Conservation (phyloP, 176 grass and related monocot species). For the Puccinellia tenuiflora region DNA sequence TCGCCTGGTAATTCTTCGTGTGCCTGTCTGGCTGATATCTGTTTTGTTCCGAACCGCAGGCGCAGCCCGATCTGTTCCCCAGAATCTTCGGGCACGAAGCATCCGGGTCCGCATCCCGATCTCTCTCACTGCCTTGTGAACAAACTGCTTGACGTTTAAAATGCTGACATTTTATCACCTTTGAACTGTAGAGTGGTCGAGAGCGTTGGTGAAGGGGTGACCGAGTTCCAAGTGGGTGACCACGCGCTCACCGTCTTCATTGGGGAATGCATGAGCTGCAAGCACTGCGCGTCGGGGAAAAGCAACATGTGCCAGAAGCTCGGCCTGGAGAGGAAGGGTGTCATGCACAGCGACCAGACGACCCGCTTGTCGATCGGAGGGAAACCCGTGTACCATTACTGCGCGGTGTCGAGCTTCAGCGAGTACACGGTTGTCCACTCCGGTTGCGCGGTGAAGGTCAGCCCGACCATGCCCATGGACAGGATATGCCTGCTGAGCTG, state of each 20-base stretch:
- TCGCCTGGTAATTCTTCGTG: not conserved
- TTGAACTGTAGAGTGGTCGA: constrained; percentile 61
- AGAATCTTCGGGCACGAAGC: constrained; percentile 93
- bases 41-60: constrained; percentile 37
- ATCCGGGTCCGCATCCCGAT: constrained; percentile 57
- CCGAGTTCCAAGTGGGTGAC: constrained; percentile 72
- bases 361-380: constrained; percentile 73
- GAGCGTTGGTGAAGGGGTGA: constrained; percentile 65
- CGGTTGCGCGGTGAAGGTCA: constrained; percentile 74
- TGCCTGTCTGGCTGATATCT: constrained; percentile 14
- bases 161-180: not conserved
- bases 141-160: not conserved
- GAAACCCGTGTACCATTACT: constrained; percentile 69
- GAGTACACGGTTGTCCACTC: constrained; percentile 90
- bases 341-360: constrained; percentile 89
- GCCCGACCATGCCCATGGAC: constrained; percentile 55
- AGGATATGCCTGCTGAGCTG: constrained; percentile 87
- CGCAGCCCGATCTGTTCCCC: constrained; percentile 68
- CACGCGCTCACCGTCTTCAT: constrained; percentile 85
- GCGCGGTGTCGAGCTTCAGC: constrained; percentile 94
- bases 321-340: constrained; percentile 75
- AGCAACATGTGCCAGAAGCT: constrained; percentile 98
- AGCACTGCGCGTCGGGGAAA: constrained; percentile 69
- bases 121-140: not conserved
- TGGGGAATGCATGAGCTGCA: constrained; percentile 84